Conservation (phyloP, 1,284 basidiomycete genomes). For the Fistulinella cinereoalba region DNA sequence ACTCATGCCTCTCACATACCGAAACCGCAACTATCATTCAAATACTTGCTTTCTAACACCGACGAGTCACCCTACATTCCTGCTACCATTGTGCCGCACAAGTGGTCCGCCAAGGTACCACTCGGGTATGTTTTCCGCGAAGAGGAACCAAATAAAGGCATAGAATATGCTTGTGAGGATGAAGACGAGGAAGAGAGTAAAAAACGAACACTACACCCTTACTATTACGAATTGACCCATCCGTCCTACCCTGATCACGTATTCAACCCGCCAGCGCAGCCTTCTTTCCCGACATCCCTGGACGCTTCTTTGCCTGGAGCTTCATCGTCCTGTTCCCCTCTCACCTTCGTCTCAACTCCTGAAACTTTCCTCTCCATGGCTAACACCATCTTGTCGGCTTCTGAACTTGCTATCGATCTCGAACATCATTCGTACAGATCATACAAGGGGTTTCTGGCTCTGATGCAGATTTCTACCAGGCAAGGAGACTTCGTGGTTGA, state of each 20-base stretch:
- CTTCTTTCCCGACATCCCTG: constrained; percentile 56
- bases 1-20: constrained; percentile 66
- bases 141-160: constrained; percentile 28
- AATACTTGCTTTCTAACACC: constrained; percentile 54
- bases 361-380: constrained; percentile 62
- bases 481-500: constrained; percentile 89
- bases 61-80: constrained; percentile 57
- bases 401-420: constrained; percentile 90
- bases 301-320: constrained; percentile 3
- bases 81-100: constrained; percentile 52
- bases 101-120: constrained; percentile 79
- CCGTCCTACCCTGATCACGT: constrained; percentile 68
- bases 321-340: constrained; percentile 37
- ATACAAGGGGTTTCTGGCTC: constrained; percentile 85
- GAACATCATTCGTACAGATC: constrained; percentile 90
- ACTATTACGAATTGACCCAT: constrained; percentile 77
- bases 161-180: constrained; percentile 13
- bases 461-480: constrained; percentile 92
- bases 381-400: constrained; percentile 58
- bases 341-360: constrained; percentile 71
- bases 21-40: constrained; percentile 81
- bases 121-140: constrained; percentile 58
- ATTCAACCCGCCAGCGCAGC: constrained; percentile 48
- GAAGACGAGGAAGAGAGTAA: constrained; percentile 22
- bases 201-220: constrained; percentile 59